Conservation (phyloP, 495 filamentous ascomycete genomes). For the Penicillium antarcticum region DNA sequence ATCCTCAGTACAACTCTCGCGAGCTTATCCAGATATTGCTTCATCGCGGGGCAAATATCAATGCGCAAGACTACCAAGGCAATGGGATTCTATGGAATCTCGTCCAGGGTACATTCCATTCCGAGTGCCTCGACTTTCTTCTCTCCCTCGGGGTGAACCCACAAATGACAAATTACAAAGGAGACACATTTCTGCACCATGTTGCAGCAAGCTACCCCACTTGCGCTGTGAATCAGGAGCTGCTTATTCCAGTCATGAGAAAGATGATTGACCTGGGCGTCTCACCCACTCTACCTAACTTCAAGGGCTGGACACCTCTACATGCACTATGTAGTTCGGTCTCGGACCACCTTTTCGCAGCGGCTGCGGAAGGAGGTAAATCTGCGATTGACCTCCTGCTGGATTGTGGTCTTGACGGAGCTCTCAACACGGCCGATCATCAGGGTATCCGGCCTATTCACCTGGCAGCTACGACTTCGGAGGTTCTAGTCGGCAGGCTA, state of each 20-base stretch:
- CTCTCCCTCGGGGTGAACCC: constrained; percentile 12
- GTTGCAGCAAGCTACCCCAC: constrained; percentile 7
- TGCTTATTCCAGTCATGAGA: not conserved
- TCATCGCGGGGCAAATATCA: constrained; percentile 18
- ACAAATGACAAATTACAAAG: constrained; percentile 10
- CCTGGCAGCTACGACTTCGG: constrained; percentile 30
- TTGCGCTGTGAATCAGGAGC: not conserved
- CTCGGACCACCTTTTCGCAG: constrained; percentile 8
- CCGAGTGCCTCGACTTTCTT: constrained; percentile 3
- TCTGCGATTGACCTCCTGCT: constrained; percentile 11
- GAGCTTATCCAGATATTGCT: not conserved
- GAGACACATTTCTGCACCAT: constrained; percentile 14
- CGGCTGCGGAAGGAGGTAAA: not conserved
- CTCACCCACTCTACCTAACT: constrained; percentile 12
- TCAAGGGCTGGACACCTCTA: constrained; percentile 20
- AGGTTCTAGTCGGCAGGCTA: constrained; percentile 24
- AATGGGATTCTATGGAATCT: constrained; percentile 15
- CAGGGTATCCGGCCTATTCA: constrained; percentile 26
- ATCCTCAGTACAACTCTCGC: constrained; percentile 5
- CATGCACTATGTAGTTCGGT: constrained; percentile 17
- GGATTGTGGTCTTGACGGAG: not conserved
- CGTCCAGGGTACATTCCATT: not conserved
- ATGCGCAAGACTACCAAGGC: constrained; percentile 20
- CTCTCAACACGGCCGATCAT: constrained; percentile 10
- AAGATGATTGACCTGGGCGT: constrained; percentile 7